Conservation (phyloP, 2,329 filamentous ascomycete genomes). For the Fusarium chaquense region DNA sequence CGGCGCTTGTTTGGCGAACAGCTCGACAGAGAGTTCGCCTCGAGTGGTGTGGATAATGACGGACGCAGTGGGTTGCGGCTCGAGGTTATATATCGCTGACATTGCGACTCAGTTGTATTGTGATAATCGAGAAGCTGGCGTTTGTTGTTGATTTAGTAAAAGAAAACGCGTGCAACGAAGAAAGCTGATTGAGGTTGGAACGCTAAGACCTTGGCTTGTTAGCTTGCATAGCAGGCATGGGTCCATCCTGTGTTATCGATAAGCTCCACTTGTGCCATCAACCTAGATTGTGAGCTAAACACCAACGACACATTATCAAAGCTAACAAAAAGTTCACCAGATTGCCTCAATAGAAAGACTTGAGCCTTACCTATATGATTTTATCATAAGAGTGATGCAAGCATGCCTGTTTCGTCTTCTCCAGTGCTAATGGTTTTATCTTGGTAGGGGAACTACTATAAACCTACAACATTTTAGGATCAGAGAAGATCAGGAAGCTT, state of each 20-base stretch:
- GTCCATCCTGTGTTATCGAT: constrained; percentile 35
- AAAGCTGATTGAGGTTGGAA: constrained; percentile 14
- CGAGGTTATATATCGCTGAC: constrained; percentile 93
- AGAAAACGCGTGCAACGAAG: constrained; percentile 21
- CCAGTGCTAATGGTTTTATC: no score
- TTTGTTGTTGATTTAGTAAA: constrained; percentile 3
- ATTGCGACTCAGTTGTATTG: constrained; percentile 60
- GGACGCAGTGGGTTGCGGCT: constrained; percentile 93
- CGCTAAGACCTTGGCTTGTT: constrained; percentile 23
- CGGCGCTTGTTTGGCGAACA: constrained; percentile 95
- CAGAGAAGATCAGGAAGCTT: no score
- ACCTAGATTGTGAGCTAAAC: neutral
- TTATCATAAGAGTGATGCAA: no score
- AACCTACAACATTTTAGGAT: no score
- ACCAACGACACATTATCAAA: constrained; percentile 1
- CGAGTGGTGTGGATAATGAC: constrained; percentile 90
- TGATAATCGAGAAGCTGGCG: neutral
- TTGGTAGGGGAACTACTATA: no score
- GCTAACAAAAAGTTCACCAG: neutral
- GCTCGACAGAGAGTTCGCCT: constrained; percentile 89
- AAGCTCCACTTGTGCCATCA: neutral
- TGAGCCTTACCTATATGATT: no score
- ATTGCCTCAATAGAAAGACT: neutral
- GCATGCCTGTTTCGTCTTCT: no score
- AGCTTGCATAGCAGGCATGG: constrained; percentile 3